phyloP scores from a whole-genome alignment of 2,329 filamentous ascomycete species.

The Colletotrichum godetiae region DNA sequence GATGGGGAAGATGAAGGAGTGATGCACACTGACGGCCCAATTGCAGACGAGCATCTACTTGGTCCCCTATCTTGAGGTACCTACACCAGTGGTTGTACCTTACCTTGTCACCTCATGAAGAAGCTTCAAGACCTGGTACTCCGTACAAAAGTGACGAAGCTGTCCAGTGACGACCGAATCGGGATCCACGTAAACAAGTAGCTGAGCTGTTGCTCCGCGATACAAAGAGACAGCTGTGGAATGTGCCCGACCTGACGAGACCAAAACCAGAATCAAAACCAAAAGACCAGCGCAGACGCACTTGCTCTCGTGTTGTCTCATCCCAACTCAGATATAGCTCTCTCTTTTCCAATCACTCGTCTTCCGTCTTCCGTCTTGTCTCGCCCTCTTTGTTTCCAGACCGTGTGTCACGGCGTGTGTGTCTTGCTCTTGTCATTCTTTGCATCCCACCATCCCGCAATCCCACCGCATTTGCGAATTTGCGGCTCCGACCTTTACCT shows the following conservation, averaged over 20 bases:
- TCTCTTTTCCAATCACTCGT: neutral
- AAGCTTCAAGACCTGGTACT: too few relatives aligned
- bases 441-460: neutral
- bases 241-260: neutral
- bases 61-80: too few relatives aligned
- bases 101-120: neutral
- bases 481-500: neutral
- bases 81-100: too few relatives aligned
- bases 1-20: conserved; percentile 19
- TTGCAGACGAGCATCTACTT: neutral
- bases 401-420: conserved; percentile 3
- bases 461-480: neutral
- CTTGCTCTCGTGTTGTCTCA: neutral
- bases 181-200: conserved; percentile 25
- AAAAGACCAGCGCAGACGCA: neutral
- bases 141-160: neutral
- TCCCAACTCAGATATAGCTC: neutral
- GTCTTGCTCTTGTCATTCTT: conserved; percentile 19
- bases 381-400: neutral
- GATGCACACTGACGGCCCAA: neutral
- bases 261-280: neutral
- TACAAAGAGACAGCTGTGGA: conserved; percentile 20
- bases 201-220: conserved; percentile 19
- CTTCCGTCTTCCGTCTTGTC: neutral
- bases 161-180: conserved; percentile 13